These are phyloP conservation scores for Pholiota conissans DNA, from an alignment of 768 basidiomycete genomes.

Conservation along the genomic window DNA sequence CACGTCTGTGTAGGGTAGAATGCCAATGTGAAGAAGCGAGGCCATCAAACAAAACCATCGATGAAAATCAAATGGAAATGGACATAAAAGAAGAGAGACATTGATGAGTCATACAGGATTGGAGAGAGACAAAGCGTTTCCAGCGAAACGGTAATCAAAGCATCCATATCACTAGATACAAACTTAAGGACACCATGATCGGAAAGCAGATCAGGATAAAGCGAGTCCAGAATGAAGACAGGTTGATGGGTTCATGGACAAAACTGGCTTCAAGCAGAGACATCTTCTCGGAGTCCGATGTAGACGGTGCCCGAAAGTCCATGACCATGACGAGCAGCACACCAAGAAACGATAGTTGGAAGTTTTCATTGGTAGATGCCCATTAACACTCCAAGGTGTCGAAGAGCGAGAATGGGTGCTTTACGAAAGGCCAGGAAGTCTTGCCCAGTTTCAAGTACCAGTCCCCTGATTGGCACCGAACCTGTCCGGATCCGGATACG, in stretches of 20 bases:
- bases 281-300: conserved; percentile 33
- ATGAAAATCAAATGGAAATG: conserved; percentile 24
- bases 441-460: conserved; percentile 30
- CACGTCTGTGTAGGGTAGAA: conserved; percentile 69
- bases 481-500: conserved; percentile 42
- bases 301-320: conserved; percentile 43
- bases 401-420: conserved; percentile 33
- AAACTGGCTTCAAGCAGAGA: conserved; percentile 38
- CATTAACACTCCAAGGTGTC: conserved; percentile 31
- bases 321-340: conserved; percentile 54
- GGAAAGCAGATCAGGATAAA: conserved; percentile 35
- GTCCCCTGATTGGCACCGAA: conserved; percentile 33
- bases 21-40: conserved; percentile 29
- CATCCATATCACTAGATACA: conserved; percentile 29
- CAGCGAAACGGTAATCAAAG: conserved; percentile 31
- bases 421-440: conserved; percentile 37
- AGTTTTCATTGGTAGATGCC: conserved; percentile 43
- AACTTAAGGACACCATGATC: conserved; percentile 30
- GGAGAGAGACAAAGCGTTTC: conserved; percentile 51
- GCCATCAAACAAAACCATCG: conserved; percentile 19
- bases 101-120: conserved; percentile 44
- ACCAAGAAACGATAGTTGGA: conserved; percentile 43
- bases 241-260: conserved; percentile 50
- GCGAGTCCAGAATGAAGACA: conserved; percentile 54
- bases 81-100: conserved; percentile 32